Percentiles rank a stretch among this genome's conserved stretches.
Conservation (phyloP, 106 monocot species). For the Cymbidium sinense region DNA sequence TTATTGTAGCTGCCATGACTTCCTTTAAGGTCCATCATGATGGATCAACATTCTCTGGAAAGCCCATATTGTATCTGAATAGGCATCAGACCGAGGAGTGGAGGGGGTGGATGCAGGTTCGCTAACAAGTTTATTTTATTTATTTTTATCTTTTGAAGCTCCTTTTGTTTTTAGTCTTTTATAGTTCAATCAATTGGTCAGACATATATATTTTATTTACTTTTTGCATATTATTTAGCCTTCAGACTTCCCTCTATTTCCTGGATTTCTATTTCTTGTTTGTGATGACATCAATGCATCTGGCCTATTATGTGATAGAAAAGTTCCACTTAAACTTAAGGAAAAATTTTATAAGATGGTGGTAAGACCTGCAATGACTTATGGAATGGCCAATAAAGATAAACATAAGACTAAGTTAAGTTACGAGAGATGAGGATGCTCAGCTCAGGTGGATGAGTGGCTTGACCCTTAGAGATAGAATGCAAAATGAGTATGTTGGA, state of each 20-base stretch:
- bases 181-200: not conserved
- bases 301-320: no score
- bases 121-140: not conserved
- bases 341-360: no score
- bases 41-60: constrained; percentile 75
- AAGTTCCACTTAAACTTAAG: no score
- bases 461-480: no score
- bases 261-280: not conserved
- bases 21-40: constrained; percentile 89
- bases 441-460: no score
- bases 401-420: no score
- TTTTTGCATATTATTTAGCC: not conserved
- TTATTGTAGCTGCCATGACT: constrained; percentile 79
- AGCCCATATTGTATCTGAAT: constrained; percentile 76
- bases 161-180: not conserved
- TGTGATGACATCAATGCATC: no score
- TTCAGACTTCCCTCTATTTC: not conserved
- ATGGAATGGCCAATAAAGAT: no score
- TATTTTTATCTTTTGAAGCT: not conserved
- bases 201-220: not conserved
- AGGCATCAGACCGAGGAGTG: constrained; percentile 99
- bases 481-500: no score
- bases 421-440: no score
- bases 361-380: no score
- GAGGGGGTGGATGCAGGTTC: constrained; percentile 99